Base-by-base conservation (phyloP, 768 basidiomycete species). In the Suillus subalutaceus region DNA sequence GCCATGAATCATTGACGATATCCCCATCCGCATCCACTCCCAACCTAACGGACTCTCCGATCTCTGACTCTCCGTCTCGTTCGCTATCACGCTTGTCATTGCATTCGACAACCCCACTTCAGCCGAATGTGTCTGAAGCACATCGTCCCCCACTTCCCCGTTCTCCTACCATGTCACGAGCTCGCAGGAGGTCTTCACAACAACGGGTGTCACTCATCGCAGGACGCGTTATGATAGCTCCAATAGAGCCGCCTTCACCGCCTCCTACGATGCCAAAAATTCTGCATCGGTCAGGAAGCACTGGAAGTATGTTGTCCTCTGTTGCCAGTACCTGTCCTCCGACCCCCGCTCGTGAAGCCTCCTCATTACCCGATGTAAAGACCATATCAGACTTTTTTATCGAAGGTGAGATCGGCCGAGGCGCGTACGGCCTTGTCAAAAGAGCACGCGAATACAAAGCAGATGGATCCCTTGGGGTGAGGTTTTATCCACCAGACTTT, bases 381-480 rank as follows among this genome's bases (percentile, higher is more conserved):
- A 92, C 85, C 67, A 95, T 98, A 67, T 90, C 89, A 6, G 91
- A 95, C 71, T 97, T 92, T 74, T 84, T 90, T 26, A 90, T 97
- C 64, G 88, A 95, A 71, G 85, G 86, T 55, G 95, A 97, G 73
- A 93, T 96, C 32, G 97, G 97, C 16, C 86, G 94, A 65, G 97
- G 96, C 12, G 97, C 97, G 13, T 98, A 98, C 77, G 97, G 97
- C 2, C 83, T 98, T 52, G 97, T 99, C 46, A 96, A 97, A 77
- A 85, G 93, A 63, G 97, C 89, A 2, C 85, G 92, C 68, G 93
- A 96, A 73, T 90, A 90, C 69, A 84, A 83, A 44, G 72, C 82
- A 9, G 90, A 93, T 75, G 93, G 93, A 6, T 83, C 87, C 48
- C 79, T 90, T n/a, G 97, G 97, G 72, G 95, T 96, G 78, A 85